Percentiles rank a stretch among this genome's conserved stretches.
phyloP scores from a whole-genome alignment of 257 asterid genomes.

The Gentiana dahurica region DNA sequence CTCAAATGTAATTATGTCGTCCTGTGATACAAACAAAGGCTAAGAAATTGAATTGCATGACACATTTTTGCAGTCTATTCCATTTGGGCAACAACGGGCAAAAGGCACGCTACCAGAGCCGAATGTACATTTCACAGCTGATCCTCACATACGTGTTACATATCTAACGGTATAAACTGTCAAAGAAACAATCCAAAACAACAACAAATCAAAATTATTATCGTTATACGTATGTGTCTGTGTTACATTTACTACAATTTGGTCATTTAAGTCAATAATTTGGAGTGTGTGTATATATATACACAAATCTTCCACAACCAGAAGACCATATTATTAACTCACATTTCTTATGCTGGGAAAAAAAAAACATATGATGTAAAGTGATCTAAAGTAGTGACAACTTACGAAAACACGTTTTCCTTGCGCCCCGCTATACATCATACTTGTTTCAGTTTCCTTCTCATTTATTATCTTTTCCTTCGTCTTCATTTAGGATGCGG shows the following conservation, averaged over 20 bases:
- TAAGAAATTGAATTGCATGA: too few relatives aligned
- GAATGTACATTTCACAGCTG: too few relatives aligned
- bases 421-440: conserved; percentile 14
- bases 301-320: background rate
- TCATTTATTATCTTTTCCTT: conserved; percentile 64
- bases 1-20: too few relatives aligned
- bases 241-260: background rate
- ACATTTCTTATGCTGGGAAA: conserved; percentile 1
- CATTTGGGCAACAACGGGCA: too few relatives aligned
- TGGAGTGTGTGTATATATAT: background rate
- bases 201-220: too few relatives aligned
- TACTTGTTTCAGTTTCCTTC: conserved; percentile 3
- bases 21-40: too few relatives aligned
- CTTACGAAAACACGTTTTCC: conserved; percentile 7
- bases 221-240: too few relatives aligned
- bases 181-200: too few relatives aligned
- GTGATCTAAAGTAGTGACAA: background rate
- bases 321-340: background rate
- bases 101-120: too few relatives aligned
- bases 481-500: conserved; percentile 96
- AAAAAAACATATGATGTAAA: background rate
- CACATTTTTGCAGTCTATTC: too few relatives aligned
- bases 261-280: background rate
- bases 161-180: too few relatives aligned
- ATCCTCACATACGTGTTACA: too few relatives aligned